phyloP scores from a whole-genome alignment of 768 basidiomycete genomes.

The Russula compacta region DNA sequence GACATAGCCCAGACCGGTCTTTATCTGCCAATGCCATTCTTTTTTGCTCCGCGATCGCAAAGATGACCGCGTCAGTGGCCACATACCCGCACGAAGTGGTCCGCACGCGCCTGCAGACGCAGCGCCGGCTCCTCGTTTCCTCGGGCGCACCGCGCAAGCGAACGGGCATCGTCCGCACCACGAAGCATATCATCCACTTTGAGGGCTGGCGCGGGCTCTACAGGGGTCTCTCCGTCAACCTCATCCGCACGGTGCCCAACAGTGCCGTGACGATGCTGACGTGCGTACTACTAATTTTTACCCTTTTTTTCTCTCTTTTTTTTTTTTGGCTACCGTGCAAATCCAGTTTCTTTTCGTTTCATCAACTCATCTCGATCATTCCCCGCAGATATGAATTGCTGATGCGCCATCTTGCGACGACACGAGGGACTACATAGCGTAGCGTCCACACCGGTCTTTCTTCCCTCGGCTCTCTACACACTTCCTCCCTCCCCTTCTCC shows the following conservation, averaged over 20 bases:
- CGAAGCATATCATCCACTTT: slow-evolving; percentile 58
- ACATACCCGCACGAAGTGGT: slow-evolving; percentile 99
- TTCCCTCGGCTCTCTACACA: no score
- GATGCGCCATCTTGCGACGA: slow-evolving; percentile 28
- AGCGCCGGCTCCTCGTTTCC: slow-evolving; percentile 41
- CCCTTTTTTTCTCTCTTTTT: background rate
- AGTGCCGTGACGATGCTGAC: slow-evolving; percentile 94
- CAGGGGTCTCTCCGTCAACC: slow-evolving; percentile 88
- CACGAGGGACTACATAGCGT: slow-evolving; percentile 1
- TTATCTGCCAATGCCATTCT: slow-evolving; percentile 62
- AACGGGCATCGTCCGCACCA: slow-evolving; percentile 64
- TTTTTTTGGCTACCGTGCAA: background rate
- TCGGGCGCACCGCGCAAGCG: slow-evolving; percentile 52
- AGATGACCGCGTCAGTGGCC: slow-evolving; percentile 91
- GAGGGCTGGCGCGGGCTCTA: slow-evolving; percentile 91
- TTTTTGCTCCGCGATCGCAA: slow-evolving; percentile 83
- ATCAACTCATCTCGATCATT: no score
- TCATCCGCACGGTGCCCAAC: slow-evolving; percentile 91
- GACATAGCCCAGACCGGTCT: slow-evolving; percentile 23
- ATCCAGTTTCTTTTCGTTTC: background rate
- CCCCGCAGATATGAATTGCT: slow-evolving; percentile 33
- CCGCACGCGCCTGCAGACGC: slow-evolving; percentile 94
- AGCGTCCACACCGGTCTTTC: background rate
- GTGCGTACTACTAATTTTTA: slow-evolving; percentile 35
- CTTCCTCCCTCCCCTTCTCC: no score